These are phyloP conservation scores for Agrocybe pediades DNA, from an alignment of 768 basidiomycete species.

Conservation along the genomic window DNA sequence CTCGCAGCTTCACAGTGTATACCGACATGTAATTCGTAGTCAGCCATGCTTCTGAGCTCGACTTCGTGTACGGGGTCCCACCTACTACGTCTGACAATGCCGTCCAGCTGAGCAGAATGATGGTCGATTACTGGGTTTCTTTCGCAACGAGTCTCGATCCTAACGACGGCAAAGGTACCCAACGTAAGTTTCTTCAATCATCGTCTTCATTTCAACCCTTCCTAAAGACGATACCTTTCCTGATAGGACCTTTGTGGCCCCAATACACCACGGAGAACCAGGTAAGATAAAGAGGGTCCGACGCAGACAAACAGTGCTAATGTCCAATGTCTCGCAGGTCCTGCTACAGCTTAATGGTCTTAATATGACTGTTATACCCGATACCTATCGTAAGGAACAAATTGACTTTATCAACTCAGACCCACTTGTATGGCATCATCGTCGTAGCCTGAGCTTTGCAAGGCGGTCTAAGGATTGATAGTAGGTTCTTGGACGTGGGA, in stretches of 20 bases:
- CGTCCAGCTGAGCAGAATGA: constrained; percentile 26
- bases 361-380: constrained; percentile 36
- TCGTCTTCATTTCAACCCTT: background rate
- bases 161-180: constrained; percentile 36
- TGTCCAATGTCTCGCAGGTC: constrained; percentile 20
- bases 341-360: constrained; percentile 37
- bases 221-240: background rate
- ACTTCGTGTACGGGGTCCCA: constrained; percentile 35
- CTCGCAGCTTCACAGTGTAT: no score
- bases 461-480: background rate
- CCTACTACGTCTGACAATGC: constrained; percentile 22
- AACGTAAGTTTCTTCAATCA: constrained; percentile 22
- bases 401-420: constrained; percentile 37
- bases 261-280: constrained; percentile 30
- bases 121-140: constrained; percentile 47
- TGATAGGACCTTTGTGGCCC: constrained; percentile 30
- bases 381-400: constrained; percentile 35
- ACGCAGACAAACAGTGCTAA: no score
- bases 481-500: no score
- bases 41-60: constrained; percentile 32
- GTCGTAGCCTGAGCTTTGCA: constrained; percentile 4
- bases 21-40: constrained; percentile 28
- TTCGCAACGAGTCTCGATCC: constrained; percentile 39
- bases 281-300: background rate
- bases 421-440: constrained; percentile 23